Percentiles rank a stretch among this genome's conserved stretches.
These are phyloP conservation scores for Draba incana DNA, from an alignment of 345 rosid genomes.

Conservation along the genomic window DNA sequence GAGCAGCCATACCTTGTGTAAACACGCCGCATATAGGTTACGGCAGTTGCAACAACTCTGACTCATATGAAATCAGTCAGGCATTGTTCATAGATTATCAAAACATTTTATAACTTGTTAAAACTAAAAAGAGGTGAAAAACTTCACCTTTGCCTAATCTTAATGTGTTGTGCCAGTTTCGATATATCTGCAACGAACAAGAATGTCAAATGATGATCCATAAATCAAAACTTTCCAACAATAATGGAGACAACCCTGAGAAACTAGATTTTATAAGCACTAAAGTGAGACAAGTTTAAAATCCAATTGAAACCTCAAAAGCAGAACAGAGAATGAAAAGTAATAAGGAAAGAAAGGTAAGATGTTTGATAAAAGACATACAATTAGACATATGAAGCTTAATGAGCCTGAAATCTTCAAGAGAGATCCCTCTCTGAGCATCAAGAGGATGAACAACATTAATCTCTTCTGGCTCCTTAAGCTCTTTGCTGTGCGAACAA, in stretches of 20 bases:
- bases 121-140: constrained; percentile 16
- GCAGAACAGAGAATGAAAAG: too few relatives aligned
- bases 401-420: constrained; percentile 88
- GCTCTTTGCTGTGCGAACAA: constrained; percentile 66
- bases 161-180: constrained; percentile 77
- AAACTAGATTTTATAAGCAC: too few relatives aligned
- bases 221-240: background rate
- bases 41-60: constrained; percentile 96
- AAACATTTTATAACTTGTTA: background rate
- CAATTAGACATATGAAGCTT: constrained; percentile 86
- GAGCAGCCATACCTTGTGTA: constrained; percentile 65
- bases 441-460: constrained; percentile 75
- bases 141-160: constrained; percentile 92
- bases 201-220: constrained; percentile 28
- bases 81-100: constrained; percentile 10
- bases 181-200: constrained; percentile 61
- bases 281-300: background rate
- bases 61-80: constrained; percentile 37
- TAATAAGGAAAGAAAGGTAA: too few relatives aligned
- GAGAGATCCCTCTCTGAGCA: constrained; percentile 76
- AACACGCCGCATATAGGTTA: constrained; percentile 94
- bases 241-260: background rate
- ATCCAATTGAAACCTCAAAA: constrained; percentile 8
- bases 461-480: constrained; percentile 80
- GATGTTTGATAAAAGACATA: constrained; percentile 34